Base-by-base conservation (phyloP, 306 rosid genomes). In the Hippophae tibetana region DNA sequence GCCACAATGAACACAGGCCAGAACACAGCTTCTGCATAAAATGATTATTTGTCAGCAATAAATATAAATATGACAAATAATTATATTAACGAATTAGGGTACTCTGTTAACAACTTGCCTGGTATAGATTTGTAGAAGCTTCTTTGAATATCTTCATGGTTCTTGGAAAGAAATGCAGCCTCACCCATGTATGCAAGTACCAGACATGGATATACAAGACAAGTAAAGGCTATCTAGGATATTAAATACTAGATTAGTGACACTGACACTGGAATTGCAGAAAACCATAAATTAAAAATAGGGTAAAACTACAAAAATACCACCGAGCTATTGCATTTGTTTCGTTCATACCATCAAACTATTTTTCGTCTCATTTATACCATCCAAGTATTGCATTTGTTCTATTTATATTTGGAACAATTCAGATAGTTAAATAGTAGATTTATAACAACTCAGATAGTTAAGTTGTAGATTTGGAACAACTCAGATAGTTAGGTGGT, bases 1-100 rank as follows among this genome's bases (percentile, higher is more conserved):
- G 95, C 90, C 57, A 83, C 79, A 48, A 83, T 57, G 66, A 86
- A 83, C 74, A 86, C 84, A 0, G 95, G 95, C 95, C 95, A 86
- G 72, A 83, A 83, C 58, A 81, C 82, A 53, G 81, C 68, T 67
- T 86, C 90, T 86, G 81, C 82, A 66, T 9, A n/a, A 10, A 52
- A 62, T 13, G 13, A 23, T 6, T 38, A 64, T n/a, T 11, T 31
- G 23, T 25, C 62, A 46, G 42, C 38, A 65, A 57, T 38, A 43
- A n/a, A 8, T 10, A 1, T 57, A 48, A 51, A 25, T 31, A 49
- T 53, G 49, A 47, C 54, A 54, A 40, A 50, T n/a, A 52, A 41
- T 60, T 10, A 56, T 12, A 27, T 49, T 47, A 8, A 48, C 47
- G 43, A 13, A 58, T 56, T 60, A 10, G 47, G 47, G 54, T 54